Conservation (phyloP, 2,329 filamentous ascomycete genomes). For the Ascochyta clinopodiicola region DNA sequence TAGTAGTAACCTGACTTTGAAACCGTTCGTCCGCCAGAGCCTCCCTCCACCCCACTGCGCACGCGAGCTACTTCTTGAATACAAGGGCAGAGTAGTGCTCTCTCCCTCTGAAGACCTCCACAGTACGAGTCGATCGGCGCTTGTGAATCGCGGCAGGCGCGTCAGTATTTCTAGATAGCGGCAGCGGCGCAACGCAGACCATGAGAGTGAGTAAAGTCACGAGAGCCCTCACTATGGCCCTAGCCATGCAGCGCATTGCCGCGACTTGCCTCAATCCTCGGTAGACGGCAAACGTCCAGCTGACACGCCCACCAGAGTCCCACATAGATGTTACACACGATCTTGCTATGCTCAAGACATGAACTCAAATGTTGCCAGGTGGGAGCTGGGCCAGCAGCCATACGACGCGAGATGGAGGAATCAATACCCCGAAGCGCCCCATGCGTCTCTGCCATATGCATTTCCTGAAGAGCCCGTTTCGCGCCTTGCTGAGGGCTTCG, state of each 20-base stretch:
- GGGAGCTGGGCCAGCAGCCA: conserved; percentile 42
- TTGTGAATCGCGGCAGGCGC: conserved; percentile 21
- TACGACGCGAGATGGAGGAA: conserved; percentile 28
- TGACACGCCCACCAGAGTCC: conserved; percentile 35
- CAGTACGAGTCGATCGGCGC: conserved; percentile 10
- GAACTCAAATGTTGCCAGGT: conserved; percentile 45
- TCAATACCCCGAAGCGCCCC: conserved; percentile 30
- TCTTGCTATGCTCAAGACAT: conserved; percentile 48
- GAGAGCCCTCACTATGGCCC: conserved; percentile 24
- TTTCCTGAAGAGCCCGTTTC: conserved; percentile 34
- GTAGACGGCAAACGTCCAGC: conserved; percentile 11
- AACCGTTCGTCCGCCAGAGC: conserved; percentile 29
- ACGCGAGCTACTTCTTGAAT: conserved; percentile 24
- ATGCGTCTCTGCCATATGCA: conserved; percentile 33
- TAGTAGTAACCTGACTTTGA: conserved; percentile 28
- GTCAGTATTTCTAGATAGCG: conserved; percentile 19
- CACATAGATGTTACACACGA: conserved; percentile 27
- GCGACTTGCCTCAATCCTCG: conserved; percentile 3
- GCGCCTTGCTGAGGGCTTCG: conserved; percentile 31
- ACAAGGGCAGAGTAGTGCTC: conserved; percentile 1
- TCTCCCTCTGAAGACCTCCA: background rate
- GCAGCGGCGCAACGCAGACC: conserved; percentile 38
- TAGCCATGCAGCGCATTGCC: conserved; percentile 19
- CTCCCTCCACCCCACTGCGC: conserved; percentile 36
- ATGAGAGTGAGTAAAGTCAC: conserved; percentile 46